Conservation (phyloP, 2,329 filamentous ascomycete genomes). For the Cercospora citrullina region DNA sequence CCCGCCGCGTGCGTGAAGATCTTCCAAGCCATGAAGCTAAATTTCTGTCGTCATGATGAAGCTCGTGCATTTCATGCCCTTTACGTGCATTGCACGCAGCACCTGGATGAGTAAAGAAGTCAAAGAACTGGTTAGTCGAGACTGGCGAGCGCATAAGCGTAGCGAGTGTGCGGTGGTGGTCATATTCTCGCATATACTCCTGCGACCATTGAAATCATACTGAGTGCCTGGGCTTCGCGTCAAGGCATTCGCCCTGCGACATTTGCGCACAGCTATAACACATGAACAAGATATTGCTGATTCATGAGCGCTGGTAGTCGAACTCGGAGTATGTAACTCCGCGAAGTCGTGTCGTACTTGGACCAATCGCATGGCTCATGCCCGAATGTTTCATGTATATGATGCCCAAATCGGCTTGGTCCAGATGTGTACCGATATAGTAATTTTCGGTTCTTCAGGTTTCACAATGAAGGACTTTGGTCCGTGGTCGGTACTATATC, state of each 20-base stretch:
- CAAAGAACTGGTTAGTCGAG: background rate
- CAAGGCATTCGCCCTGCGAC: background rate
- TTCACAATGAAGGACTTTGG: background rate
- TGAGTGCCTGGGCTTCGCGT: background rate
- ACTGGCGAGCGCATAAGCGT: background rate
- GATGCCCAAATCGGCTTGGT: background rate
- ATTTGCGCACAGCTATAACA: background rate
- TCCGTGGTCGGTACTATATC: background rate
- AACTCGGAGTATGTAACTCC: background rate
- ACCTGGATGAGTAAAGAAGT: background rate
- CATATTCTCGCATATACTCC: background rate
- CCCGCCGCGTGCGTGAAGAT: background rate
- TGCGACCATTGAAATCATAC: background rate
- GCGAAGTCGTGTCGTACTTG: background rate
- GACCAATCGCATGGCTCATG: background rate
- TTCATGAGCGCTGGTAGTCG: background rate
- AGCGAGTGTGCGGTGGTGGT: background rate
- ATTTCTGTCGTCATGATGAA: constrained; percentile 2
- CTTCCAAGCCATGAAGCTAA: background rate
- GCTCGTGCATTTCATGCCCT: background rate
- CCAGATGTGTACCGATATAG: background rate
- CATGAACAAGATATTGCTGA: background rate
- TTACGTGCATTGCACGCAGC: background rate
- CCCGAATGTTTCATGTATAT: background rate
- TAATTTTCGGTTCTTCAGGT: background rate